Percentiles rank a stretch among this genome's conserved stretches.
These are phyloP conservation scores for Poa annua DNA, from an alignment of 176 grass and related monocot genomes.

Conservation along the genomic window DNA sequence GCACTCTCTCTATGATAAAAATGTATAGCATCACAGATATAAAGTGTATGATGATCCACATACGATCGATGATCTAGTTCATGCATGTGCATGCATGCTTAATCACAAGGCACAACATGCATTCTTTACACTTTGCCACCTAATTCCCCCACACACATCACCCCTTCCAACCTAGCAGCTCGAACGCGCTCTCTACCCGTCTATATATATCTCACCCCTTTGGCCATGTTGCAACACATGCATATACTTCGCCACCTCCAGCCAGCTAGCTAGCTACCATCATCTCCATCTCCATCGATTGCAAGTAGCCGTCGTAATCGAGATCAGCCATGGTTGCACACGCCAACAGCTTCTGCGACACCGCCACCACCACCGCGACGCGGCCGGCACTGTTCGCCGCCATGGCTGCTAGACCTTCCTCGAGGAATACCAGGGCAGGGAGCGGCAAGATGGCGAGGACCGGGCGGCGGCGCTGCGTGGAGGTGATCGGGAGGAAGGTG, in stretches of 20 bases:
- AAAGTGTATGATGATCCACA: slow-evolving; percentile 25
- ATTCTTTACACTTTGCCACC: slow-evolving; percentile 34
- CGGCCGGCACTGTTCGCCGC: background rate
- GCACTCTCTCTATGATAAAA: slow-evolving; percentile 1
- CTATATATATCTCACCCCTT: slow-evolving; percentile 24
- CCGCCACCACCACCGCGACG: background rate
- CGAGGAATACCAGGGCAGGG: background rate
- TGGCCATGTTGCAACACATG: slow-evolving; percentile 11
- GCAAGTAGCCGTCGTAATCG: background rate
- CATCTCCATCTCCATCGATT: too few relatives aligned
- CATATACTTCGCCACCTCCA: too few relatives aligned
- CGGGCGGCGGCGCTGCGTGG: slow-evolving; percentile 4
- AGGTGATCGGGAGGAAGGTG: slow-evolving; percentile 45
- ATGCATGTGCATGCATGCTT: background rate
- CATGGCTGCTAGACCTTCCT: background rate
- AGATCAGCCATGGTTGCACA: slow-evolving; percentile 37
- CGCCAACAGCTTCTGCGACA: slow-evolving; percentile 3
- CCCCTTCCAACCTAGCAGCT: slow-evolving; percentile 50
- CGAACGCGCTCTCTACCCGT: background rate
- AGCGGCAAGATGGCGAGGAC: background rate
- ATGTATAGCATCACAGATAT: background rate
- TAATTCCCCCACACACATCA: slow-evolving; percentile 29
- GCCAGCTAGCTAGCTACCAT: too few relatives aligned
- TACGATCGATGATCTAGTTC: background rate
- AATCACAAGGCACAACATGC: slow-evolving; percentile 16